phyloP scores from a whole-genome alignment of 306 rosid genomes.

The Acacia confusa region DNA sequence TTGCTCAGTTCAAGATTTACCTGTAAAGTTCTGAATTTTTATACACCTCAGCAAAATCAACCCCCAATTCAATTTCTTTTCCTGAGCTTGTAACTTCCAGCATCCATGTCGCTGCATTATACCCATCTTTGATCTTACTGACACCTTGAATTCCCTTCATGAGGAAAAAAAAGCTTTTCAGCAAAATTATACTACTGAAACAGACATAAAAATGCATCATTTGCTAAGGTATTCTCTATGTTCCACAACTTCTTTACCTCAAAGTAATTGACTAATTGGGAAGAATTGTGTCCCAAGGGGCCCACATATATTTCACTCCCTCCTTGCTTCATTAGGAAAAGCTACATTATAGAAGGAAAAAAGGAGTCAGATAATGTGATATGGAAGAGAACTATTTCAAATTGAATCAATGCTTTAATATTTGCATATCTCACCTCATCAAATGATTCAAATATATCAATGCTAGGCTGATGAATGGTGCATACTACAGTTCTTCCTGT shows the following conservation, averaged over 20 bases:
- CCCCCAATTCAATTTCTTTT: conserved; percentile 43
- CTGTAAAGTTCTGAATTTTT: conserved; percentile 48
- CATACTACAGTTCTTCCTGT: conserved; percentile 73
- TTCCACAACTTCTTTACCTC: conserved; percentile 38
- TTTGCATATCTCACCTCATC: conserved; percentile 50
- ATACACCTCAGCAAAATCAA: conserved; percentile 46
- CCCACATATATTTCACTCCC: conserved; percentile 55
- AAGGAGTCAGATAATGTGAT: conserved; percentile 13
- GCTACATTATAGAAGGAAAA: conserved; percentile 38
- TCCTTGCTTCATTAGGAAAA: conserved; percentile 54
- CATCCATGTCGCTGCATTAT: conserved; percentile 62
- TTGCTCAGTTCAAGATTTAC: conserved; percentile 26
- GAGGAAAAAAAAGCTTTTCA: conserved; percentile 15
- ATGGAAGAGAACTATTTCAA: conserved; percentile 15
- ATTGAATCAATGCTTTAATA: neutral
- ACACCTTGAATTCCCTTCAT: conserved; percentile 50
- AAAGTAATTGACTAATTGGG: conserved; percentile 43
- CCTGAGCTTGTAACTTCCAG: conserved; percentile 42
- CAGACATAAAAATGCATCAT: neutral
- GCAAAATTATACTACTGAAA: neutral
- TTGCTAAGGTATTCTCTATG: neutral
- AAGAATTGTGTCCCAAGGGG: conserved; percentile 50
- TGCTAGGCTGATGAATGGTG: conserved; percentile 74
- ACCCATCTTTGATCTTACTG: conserved; percentile 46
- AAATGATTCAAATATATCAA: conserved; percentile 65